A percentile compares a stretch with the other conserved stretches of the same genome.
These are phyloP conservation scores for Tetrapyrgos nigripes DNA, from an alignment of 1,284 basidiomycete genomes.

Conservation along the genomic window DNA sequence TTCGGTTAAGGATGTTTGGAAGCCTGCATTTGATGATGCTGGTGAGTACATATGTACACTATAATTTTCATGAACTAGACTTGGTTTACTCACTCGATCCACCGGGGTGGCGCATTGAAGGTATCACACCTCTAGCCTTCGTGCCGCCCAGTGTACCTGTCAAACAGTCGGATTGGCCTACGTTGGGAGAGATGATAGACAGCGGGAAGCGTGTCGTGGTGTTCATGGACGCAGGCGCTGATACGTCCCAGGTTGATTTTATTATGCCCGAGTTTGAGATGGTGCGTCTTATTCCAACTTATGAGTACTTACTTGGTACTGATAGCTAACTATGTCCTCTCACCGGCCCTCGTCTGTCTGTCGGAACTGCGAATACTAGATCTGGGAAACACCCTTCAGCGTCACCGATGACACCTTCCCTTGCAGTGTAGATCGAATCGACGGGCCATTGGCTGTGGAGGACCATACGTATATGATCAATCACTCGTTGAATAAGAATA, in stretches of 20 bases:
- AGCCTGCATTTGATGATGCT: constrained; percentile 58
- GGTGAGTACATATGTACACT: constrained; percentile 26
- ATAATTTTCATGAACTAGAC: not conserved
- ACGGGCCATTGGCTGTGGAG: constrained; percentile 47
- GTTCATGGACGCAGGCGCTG: constrained; percentile 68
- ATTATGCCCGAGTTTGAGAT: constrained; percentile 70
- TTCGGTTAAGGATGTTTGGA: constrained; percentile 54
- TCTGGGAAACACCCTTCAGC: constrained; percentile 81
- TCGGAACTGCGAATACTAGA: no score
- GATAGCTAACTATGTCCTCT: no score
- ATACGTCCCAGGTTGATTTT: constrained; percentile 53
- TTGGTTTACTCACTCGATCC: not conserved
- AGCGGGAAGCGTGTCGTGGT: constrained; percentile 70
- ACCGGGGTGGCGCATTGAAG: constrained; percentile 35
- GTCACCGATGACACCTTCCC: constrained; percentile 67
- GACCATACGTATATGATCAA: constrained; percentile 67
- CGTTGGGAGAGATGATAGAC: constrained; percentile 73
- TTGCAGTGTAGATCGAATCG: constrained; percentile 73
- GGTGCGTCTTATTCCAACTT: constrained; percentile 41
- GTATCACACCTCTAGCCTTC: constrained; percentile 64
- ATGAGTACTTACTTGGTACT: constrained; percentile 46
- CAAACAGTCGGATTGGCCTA: constrained; percentile 71
- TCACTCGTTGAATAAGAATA: constrained; percentile 53
- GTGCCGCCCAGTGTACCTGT: constrained; percentile 60
- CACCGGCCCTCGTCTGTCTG: no score